Percentiles rank a stretch among this genome's conserved stretches.
Conservation (phyloP, 257 asterid genomes). For the Jasminum sambac region DNA sequence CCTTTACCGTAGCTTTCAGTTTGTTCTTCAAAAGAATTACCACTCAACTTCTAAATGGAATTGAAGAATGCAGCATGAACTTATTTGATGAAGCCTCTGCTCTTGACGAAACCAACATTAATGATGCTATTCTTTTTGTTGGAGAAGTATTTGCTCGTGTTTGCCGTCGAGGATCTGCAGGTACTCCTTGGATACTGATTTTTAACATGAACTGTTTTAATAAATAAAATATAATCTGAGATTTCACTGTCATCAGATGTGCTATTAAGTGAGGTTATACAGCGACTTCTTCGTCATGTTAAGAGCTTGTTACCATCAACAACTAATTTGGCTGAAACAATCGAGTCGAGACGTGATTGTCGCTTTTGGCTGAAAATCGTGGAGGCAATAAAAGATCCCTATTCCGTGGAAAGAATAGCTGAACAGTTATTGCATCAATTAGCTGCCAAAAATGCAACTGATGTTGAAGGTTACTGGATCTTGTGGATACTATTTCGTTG, state of each 20-base stretch:
- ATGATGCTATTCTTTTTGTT: slow-evolving; percentile 49
- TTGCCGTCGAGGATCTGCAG: slow-evolving; percentile 91
- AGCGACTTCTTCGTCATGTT: slow-evolving; percentile 53
- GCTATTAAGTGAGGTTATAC: slow-evolving; percentile 65
- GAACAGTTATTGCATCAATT: slow-evolving; percentile 80
- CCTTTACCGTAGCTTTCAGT: slow-evolving; percentile 55
- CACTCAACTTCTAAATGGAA: slow-evolving; percentile 70
- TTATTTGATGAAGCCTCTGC: slow-evolving; percentile 34
- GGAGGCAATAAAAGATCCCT: slow-evolving; percentile 75
- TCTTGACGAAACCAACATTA: slow-evolving; percentile 26
- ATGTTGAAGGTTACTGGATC: slow-evolving; percentile 86
- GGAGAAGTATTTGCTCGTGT: slow-evolving; percentile 80
- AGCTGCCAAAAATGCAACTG: slow-evolving; percentile 55
- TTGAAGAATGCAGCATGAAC: slow-evolving; percentile 62
- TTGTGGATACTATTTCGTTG: slow-evolving; percentile 75
- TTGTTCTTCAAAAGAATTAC: slow-evolving; percentile 68
- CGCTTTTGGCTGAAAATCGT: slow-evolving; percentile 76
- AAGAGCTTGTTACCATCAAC: slow-evolving; percentile 45
- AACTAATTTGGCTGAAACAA: slow-evolving; percentile 40
- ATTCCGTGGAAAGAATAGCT: slow-evolving; percentile 85
- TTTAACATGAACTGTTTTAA: background rate
- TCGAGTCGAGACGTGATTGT: slow-evolving; percentile 57
- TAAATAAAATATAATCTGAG: slow-evolving; percentile 1
- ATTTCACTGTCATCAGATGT: slow-evolving; percentile 58
- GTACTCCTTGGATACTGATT: slow-evolving; percentile 40